phyloP scores from a whole-genome alignment of 192 early-diverging fungal species.

The Coemansia erecta region DNA sequence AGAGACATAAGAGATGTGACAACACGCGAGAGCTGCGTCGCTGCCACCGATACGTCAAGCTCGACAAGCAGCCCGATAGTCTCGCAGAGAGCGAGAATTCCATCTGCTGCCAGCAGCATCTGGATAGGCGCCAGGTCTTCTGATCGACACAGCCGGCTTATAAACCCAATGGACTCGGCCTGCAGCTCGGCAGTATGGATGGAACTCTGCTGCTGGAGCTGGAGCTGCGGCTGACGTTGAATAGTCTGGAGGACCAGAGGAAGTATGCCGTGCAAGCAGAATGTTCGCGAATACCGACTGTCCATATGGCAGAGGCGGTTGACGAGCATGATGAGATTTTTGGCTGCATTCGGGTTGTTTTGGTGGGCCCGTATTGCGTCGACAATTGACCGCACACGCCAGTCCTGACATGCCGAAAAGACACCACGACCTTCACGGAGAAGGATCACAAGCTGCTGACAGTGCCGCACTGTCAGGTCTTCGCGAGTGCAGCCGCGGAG shows the following conservation, averaged over 20 bases:
- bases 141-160: conserved; percentile 34
- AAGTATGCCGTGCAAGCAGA: conserved; percentile 46
- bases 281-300: conserved; percentile 29
- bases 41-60: conserved; percentile 29
- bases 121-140: conserved; percentile 39
- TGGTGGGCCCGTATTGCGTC: conserved; percentile 43
- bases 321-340: conserved; percentile 39
- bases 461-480: conserved; percentile 32
- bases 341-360: conserved; percentile 19
- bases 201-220: conserved; percentile 1
- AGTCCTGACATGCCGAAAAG: conserved; percentile 45
- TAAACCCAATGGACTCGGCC: conserved; percentile 37
- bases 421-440: conserved; percentile 50
- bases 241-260: conserved; percentile 34
- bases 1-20: conserved; percentile 37
- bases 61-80: conserved; percentile 24
- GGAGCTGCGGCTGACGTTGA: conserved; percentile 8
- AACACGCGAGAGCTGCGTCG: conserved; percentile 37
- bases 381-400: conserved; percentile 45
- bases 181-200: conserved; percentile 17
- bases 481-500: conserved; percentile 34
- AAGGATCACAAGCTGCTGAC: conserved; percentile 40
- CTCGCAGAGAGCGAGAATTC: conserved; percentile 38
- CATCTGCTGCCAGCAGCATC: conserved; percentile 50
- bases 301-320: conserved; percentile 50